Evolutionary conservation across 345 rosid species (phyloP), one percentile per base, ranked within the genome.

Genomic region (Gossypioides kirkii): DNA sequence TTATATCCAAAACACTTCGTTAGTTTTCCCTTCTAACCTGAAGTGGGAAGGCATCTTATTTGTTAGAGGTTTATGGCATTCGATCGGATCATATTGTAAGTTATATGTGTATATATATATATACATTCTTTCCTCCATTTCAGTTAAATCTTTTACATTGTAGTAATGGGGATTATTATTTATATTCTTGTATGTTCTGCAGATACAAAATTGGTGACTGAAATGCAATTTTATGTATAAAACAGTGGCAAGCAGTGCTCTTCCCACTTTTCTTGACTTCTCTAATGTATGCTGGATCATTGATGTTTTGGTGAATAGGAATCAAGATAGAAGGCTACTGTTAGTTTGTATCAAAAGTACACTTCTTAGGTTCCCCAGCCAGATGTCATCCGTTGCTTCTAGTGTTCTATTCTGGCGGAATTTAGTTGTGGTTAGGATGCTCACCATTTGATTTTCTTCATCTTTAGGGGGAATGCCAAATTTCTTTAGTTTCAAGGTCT

Each of bases 161-260:
- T 76, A 63, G 70, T 77, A 80, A 17, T 77, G 23, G 52, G 23
- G 12, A n/a, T 25, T 47, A 47, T 66, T 25, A 47, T 63, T 70
- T 72, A 64, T 73, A 79, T 61, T 74, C n/a, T n/a, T n/a, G n/a
- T 56, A 71, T 74, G 69, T 42, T 80, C 70, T 80, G 81, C 79
- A 74, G 79, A 82, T 81, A 80, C 74, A 80, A 64, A 72, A 79
- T 66, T 70, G 77, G 69, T 79, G 82, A 78, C 73, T 65, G 78
- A 74, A 46, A 77, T 79, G 81, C 61, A 74, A 62, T 87, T 80
- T 73, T 82, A 71, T 91, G 76, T 80, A 42, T 88, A 85, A 78
- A 87, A 86, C 96, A 95, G 98, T 92, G 91, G 99, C 94, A 91
- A 84, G 96, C 97, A 53, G 80, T 86, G 82, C 84, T 82, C 52